Evolutionary conservation across 805 yeast species (phyloP).

Genomic region (Ogataea methanolica): DNA sequence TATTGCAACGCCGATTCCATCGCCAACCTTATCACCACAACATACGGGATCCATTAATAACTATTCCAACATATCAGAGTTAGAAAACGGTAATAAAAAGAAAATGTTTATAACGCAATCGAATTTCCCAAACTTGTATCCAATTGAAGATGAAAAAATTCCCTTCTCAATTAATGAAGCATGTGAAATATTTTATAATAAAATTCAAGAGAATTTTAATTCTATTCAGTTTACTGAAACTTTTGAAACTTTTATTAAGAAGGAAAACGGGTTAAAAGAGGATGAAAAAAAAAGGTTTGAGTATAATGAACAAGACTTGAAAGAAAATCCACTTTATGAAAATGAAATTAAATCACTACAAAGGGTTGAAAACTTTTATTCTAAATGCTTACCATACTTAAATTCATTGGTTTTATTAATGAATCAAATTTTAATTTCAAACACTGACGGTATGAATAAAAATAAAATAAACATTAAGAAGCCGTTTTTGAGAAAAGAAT

Average conservation of each 20-base stretch:
- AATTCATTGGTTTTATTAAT: constrained; percentile 62
- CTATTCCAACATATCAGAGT: constrained; percentile 24
- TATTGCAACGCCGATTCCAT: constrained; percentile 85
- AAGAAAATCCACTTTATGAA: constrained; percentile 32
- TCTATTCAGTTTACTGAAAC: constrained; percentile 68
- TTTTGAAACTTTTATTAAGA: constrained; percentile 62
- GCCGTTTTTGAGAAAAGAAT: constrained; percentile 10
- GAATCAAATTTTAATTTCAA: constrained; percentile 59
- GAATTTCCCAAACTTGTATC: constrained; percentile 30
- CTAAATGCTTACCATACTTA: constrained; percentile 45
- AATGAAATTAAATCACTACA: constrained; percentile 39
- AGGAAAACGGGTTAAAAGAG: constrained; percentile 40
- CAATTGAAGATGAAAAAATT: constrained; percentile 30
- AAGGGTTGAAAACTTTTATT: constrained; percentile 60
- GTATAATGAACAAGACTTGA: constrained; percentile 24
- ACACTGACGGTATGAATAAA: constrained; percentile 13
- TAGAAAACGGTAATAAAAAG: constrained; percentile 27
- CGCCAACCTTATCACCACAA: constrained; percentile 62
- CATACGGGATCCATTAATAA: constrained; percentile 27
- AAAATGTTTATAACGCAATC: constrained; percentile 31
- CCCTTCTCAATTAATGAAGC: constrained; percentile 84
- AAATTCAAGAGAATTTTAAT: constrained; percentile 63
- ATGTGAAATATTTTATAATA: constrained; percentile 54
- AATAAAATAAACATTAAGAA: constrained; percentile 18
- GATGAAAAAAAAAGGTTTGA: constrained; percentile 4